Conservation (phyloP, 345 rosid genomes). For the Citrus hindsii region DNA sequence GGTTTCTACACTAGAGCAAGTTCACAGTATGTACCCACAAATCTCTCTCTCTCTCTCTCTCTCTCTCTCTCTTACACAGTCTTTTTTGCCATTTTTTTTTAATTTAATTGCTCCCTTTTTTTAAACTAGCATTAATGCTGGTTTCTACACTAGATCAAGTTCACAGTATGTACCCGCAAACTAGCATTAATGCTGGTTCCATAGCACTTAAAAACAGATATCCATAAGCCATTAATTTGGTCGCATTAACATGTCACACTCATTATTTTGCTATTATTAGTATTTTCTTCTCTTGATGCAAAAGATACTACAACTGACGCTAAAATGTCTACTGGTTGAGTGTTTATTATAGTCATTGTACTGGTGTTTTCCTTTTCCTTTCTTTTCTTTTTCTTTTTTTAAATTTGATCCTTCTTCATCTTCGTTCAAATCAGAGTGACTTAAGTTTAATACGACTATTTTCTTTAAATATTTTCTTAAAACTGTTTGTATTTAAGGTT, state of each 20-base stretch:
- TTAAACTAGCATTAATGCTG: too few relatives aligned
- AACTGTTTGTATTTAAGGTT: not conserved
- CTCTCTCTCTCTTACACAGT: not conserved
- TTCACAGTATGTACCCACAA: slow-evolving; percentile 41
- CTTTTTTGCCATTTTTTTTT: too few relatives aligned
- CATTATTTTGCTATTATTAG: not conserved
- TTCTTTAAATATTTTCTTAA: too few relatives aligned
- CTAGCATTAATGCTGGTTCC: not conserved
- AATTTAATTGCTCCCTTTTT: too few relatives aligned
- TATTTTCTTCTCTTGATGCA: not conserved
- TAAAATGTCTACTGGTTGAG: not conserved
- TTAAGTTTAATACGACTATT: not conserved
- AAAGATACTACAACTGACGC: too few relatives aligned
- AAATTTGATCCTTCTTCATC: not conserved
- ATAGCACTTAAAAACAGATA: not conserved
- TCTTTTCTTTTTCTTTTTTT: not conserved
- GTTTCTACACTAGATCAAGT: too few relatives aligned
- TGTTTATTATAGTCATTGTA: not conserved
- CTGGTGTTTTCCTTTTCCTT: not conserved
- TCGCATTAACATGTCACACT: not conserved
- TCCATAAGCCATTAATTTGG: not conserved
- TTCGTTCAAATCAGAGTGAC: not conserved
- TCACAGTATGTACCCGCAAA: too few relatives aligned
- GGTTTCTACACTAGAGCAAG: slow-evolving; percentile 89
- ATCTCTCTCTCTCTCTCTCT: not conserved